Evolutionary conservation across 1,284 basidiomycete species (phyloP), one percentile per base, ranked within the genome.

Genomic region (Mycena citricolor): DNA sequence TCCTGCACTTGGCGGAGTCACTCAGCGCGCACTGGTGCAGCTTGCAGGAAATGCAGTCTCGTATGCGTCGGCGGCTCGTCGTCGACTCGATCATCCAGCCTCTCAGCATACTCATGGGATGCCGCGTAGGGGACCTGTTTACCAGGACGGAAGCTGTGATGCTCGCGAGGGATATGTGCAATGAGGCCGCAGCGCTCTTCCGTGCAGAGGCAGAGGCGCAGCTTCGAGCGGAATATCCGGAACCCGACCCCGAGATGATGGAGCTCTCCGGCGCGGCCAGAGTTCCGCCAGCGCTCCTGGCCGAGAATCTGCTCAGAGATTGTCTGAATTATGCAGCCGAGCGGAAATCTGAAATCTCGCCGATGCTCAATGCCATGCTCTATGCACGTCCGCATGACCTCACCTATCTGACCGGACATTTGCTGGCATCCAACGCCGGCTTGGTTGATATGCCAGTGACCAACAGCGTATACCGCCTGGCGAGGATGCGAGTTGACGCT

Each of bases 81-180:
- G 79, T 91, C 53, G 94, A 97, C 62, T 74, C 85, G 11, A 77
- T 85, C 58, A 81, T 98, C 66, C 95, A 97, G 60, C 85, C 94
- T 0, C 73, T 98, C 51, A 92, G 93, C 0, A 89, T 91, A 0
- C 64, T 97, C 13, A 70, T 92, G 48, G 79, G 81, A 33, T 88
- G 92, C 57, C 75, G 78, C 42, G 97, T 97, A 58, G 93, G 92
- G 14, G 78, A 83, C 1, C 62, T 92, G 19, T 73, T 84, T 56
- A 59, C 62, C 5, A 65, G 75, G 8, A 39, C 55, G 0, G 65
- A 70, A 7, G 74, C 77, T 1, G 53, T 57, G 6, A 65, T 64
- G 21, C 66, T 89, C 36, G 64, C 76, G 44, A 54, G 60, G 3
- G 61, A 67, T 29, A 61, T 92, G 10, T 84, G 82, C 52, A 33